Base-by-base conservation (phyloP, 257 asterid genomes). In the Prunella vulgaris region DNA sequence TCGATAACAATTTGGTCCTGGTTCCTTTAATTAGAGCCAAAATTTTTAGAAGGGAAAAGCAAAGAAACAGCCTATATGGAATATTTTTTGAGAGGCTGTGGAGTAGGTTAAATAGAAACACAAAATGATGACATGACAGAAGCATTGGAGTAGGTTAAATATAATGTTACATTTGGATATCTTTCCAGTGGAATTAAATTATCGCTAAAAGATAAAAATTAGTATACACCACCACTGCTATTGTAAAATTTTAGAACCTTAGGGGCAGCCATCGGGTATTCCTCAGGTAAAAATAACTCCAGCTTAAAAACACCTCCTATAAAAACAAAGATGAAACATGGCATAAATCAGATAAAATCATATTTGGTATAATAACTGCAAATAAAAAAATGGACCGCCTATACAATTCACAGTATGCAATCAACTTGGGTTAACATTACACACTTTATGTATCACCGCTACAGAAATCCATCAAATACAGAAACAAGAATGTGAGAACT, bases 221-320 rank as follows among this genome's bases (percentile, higher is more conserved):
- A 35, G 35, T n/a, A 49, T 8, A 76, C 17, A 32, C 54, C 40
- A 48, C 51, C 20, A 67, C 21, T 17, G 38, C 40, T 33, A 33
- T 5, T 33, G 18, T 1, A 66, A 62, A 14, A 63, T 37, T 28
- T 49, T 32, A 57, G 51, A 58, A 63, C 98, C 95, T 89, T 94
- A 10, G 97, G 97, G 66, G 99, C 99, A 80, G 99, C 99, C 99
- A 94, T 94, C 15, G 99, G 99, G 74, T 94, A 94, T 71, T 94
- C 98, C 82, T 91, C 98, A 4, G 99, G 97, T 76, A 94, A 78
- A 84, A 91, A 94, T 52, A 94, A 81, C 86, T 94, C 97, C 79
- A 94, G 85, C 95, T 94, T 94, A 74, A 94, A 94, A 60, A 94
- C 99, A 58, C 99, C 99, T 40, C 99, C 99, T 94, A 72, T 56